A percentile compares a stretch with the other conserved stretches of the same genome.
Conservation (phyloP, 164 flowering plant genomes). For the Magnolia sinica region DNA sequence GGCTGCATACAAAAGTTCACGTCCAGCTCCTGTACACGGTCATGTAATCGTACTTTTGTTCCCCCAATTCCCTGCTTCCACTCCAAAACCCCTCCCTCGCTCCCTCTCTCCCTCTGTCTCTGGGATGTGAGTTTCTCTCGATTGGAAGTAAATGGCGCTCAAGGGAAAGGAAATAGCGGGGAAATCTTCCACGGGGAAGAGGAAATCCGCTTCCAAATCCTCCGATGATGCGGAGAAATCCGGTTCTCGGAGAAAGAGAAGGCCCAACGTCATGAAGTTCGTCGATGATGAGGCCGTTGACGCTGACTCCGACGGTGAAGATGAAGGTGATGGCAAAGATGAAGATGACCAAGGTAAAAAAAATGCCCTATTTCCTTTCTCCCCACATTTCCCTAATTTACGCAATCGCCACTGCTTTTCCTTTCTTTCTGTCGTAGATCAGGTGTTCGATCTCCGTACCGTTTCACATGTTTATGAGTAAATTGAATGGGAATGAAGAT, state of each 20-base stretch:
- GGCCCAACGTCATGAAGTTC: conserved; percentile 57
- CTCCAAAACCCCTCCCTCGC: neutral
- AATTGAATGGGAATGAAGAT: neutral
- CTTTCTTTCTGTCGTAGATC: neutral
- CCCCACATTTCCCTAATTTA: neutral
- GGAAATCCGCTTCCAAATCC: conserved; percentile 19
- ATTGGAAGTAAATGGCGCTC: conserved; percentile 14
- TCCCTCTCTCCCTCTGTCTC: neutral
- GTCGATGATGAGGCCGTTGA: conserved; percentile 63
- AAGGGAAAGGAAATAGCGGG: conserved; percentile 21
- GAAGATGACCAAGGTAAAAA: conserved; percentile 31
- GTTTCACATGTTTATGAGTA: neutral
- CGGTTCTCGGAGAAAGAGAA: conserved; percentile 34
- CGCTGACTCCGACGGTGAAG: conserved; percentile 25
- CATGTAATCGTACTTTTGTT: no score
- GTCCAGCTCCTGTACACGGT: no score
- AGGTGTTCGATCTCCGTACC: no score
- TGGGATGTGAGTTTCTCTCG: neutral
- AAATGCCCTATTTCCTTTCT: neutral
- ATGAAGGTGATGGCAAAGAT: conserved; percentile 28
- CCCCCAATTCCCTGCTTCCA: no score
- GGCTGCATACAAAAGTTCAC: no score
- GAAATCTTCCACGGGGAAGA: conserved; percentile 29
- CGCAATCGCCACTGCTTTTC: neutral
- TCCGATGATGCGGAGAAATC: conserved; percentile 20